Percentiles rank a stretch among this genome's conserved stretches.
Evolutionary conservation across 805 yeast species (phyloP).

Genomic region (Kuraishia molischiana): DNA sequence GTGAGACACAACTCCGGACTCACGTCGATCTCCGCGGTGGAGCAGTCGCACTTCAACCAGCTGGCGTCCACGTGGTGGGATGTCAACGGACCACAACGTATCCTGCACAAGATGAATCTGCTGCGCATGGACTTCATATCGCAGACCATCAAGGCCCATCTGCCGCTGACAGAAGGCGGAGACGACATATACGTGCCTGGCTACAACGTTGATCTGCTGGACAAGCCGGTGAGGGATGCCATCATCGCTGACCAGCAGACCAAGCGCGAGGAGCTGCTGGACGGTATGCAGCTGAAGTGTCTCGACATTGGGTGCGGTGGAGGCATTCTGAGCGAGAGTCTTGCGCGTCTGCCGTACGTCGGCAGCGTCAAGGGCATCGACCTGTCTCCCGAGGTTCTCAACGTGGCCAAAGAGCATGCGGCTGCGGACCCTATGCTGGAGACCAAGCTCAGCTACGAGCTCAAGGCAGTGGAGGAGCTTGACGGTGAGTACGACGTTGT

Average conservation of each 20-base stretch:
- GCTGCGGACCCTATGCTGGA: slow-evolving; percentile 52
- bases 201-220: slow-evolving; percentile 58
- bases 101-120: slow-evolving; percentile 89
- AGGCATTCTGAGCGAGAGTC: slow-evolving; percentile 82
- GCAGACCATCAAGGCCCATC: slow-evolving; percentile 38
- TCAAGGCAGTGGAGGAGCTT: slow-evolving; percentile 48
- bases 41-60: slow-evolving; percentile 71
- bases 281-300: slow-evolving; percentile 33
- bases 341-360: slow-evolving; percentile 67
- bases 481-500: slow-evolving; percentile 54
- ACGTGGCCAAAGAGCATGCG: slow-evolving; percentile 69
- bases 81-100: slow-evolving; percentile 83
- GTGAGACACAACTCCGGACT: background rate
- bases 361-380: slow-evolving; percentile 72
- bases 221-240: slow-evolving; percentile 36
- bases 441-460: slow-evolving; percentile 47
- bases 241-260: slow-evolving; percentile 41
- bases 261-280: slow-evolving; percentile 27
- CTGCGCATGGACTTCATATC: slow-evolving; percentile 81
- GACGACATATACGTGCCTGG: slow-evolving; percentile 65
- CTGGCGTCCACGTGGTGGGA: slow-evolving; percentile 99
- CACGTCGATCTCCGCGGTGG: slow-evolving; percentile 43
- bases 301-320: slow-evolving; percentile 98
- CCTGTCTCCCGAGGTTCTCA: slow-evolving; percentile 71
- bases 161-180: slow-evolving; percentile 34